Conservation (phyloP, 345 rosid species). For the Bretschneidera sinensis region DNA sequence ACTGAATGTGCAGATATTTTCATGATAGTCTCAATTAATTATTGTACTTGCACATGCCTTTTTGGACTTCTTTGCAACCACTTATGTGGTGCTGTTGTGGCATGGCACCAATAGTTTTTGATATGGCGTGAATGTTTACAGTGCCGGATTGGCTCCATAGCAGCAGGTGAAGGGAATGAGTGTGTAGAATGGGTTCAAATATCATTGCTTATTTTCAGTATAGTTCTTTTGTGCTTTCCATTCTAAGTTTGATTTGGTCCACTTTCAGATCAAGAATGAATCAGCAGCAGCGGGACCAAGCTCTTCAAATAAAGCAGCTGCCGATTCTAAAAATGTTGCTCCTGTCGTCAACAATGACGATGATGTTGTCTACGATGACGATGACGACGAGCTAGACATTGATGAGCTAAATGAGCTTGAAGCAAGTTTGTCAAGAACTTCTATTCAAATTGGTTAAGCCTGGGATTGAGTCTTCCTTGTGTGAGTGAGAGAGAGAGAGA, state of each 20-base stretch:
- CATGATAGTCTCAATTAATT: too few relatives aligned
- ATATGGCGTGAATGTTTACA: too few relatives aligned
- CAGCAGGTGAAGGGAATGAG: too few relatives aligned
- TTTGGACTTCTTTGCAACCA: too few relatives aligned
- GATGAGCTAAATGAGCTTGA: slow-evolving; percentile 80
- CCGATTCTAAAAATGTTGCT: slow-evolving; percentile 15
- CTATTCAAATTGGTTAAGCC: slow-evolving; percentile 56
- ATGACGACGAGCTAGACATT: slow-evolving; percentile 60
- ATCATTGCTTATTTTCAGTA: not conserved
- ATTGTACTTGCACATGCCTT: too few relatives aligned
- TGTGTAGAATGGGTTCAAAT: too few relatives aligned
- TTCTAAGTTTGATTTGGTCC: not conserved
- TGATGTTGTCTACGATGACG: slow-evolving; percentile 3
- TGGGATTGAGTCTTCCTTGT: slow-evolving; percentile 21
- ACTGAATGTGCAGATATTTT: too few relatives aligned
- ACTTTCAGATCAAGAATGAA: slow-evolving; percentile 30
- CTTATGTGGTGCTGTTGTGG: too few relatives aligned
- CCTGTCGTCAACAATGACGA: slow-evolving; percentile 7
- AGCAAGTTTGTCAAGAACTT: slow-evolving; percentile 70
- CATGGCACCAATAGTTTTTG: too few relatives aligned
- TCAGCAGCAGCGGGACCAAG: slow-evolving; percentile 27
- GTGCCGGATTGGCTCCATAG: too few relatives aligned
- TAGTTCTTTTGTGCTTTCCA: not conserved
- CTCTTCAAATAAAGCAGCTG: slow-evolving; percentile 13
- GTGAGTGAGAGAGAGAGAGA: slow-evolving; percentile 9